A percentile compares a stretch with the other conserved stretches of the same genome.
Evolutionary conservation across 306 rosid genomes (phyloP).

Genomic region (Rosa lucieae): DNA sequence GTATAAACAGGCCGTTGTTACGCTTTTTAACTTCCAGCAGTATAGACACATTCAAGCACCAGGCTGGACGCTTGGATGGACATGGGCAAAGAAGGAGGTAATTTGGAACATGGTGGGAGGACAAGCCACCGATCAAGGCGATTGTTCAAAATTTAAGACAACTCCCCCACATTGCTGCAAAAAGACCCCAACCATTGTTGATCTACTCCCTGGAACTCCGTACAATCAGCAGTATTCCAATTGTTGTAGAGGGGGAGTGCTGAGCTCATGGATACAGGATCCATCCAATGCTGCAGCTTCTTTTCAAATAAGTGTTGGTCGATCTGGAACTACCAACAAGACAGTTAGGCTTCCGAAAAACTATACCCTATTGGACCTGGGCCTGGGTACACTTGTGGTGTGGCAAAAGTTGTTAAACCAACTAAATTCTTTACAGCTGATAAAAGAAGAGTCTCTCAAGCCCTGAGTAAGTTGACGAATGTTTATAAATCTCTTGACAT

Average conservation of each 20-base stretch:
- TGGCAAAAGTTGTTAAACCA: conserved; percentile 56
- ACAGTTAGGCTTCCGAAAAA: conserved; percentile 69
- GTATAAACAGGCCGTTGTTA: conserved; percentile 62
- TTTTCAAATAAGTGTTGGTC: conserved; percentile 79
- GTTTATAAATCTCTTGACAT: conserved; percentile 1
- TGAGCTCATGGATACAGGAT: conserved; percentile 77
- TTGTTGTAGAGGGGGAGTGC: conserved; percentile 92
- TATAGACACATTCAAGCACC: conserved; percentile 78
- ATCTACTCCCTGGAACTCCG: conserved; percentile 79
- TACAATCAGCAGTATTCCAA: conserved; percentile 78
- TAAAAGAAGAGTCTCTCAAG: conserved; percentile 80
- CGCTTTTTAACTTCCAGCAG: conserved; percentile 77
- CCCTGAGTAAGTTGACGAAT: conserved; percentile 62
- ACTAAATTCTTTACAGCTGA: conserved; percentile 52
- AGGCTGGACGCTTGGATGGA: conserved; percentile 84
- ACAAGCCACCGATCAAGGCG: conserved; percentile 88
- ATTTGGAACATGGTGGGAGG: conserved; percentile 83
- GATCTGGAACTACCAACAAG: conserved; percentile 64
- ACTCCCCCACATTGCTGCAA: conserved; percentile 71
- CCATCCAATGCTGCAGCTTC: conserved; percentile 56
- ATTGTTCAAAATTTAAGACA: conserved; percentile 68
- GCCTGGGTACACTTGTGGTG: conserved; percentile 88
- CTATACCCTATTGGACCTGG: conserved; percentile 80
- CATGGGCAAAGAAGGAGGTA: conserved; percentile 92
- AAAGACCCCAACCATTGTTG: conserved; percentile 64